A percentile compares a stretch with the other conserved stretches of the same genome.
phyloP scores from a whole-genome alignment of 169 alveolate genomes.

The Cryptosporidium ubiquitum region DNA sequence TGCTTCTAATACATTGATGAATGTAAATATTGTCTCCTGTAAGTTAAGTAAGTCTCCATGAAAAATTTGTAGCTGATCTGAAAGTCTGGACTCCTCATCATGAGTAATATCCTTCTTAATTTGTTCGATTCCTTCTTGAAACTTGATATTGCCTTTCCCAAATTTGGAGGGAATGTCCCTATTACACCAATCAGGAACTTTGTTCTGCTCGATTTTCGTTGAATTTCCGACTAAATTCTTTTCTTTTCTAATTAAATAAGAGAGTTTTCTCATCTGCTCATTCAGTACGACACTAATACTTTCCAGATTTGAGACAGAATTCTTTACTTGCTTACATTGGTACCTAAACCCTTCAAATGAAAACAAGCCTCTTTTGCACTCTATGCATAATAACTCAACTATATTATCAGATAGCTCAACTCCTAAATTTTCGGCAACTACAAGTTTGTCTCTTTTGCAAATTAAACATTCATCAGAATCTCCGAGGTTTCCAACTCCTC shows the following conservation, averaged over 20 bases:
- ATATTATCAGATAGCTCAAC: not conserved
- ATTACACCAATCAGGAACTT: slow-evolving; percentile 70
- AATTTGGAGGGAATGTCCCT: slow-evolving; percentile 52
- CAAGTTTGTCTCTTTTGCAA: slow-evolving; percentile 10
- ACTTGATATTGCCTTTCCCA: slow-evolving; percentile 11
- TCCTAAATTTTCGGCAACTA: not conserved
- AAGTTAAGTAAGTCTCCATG: slow-evolving; percentile 27
- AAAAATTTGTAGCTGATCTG: slow-evolving; percentile 1
- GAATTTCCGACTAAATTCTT: not conserved
- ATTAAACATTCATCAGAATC: slow-evolving; percentile 5
- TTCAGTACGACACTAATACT: slow-evolving; percentile 28
- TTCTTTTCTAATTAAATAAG: not conserved
- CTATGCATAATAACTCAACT: slow-evolving; percentile 8
- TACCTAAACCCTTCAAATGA: slow-evolving; percentile 64
- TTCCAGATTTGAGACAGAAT: slow-evolving; percentile 22
- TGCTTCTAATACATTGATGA: slow-evolving; percentile 53
- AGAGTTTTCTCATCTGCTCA: slow-evolving; percentile 18
- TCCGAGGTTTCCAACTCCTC: not conserved
- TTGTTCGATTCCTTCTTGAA: slow-evolving; percentile 11
- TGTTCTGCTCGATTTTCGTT: not conserved
- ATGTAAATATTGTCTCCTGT: slow-evolving; percentile 47
- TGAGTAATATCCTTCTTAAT: not conserved
- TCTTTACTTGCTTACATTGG: slow-evolving; percentile 63
- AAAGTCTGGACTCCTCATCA: slow-evolving; percentile 9
- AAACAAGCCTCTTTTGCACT: slow-evolving; percentile 48